A percentile compares a stretch with the other conserved stretches of the same genome.
Conservation (phyloP, 148 eudicot genomes). For the Cornus florida region DNA sequence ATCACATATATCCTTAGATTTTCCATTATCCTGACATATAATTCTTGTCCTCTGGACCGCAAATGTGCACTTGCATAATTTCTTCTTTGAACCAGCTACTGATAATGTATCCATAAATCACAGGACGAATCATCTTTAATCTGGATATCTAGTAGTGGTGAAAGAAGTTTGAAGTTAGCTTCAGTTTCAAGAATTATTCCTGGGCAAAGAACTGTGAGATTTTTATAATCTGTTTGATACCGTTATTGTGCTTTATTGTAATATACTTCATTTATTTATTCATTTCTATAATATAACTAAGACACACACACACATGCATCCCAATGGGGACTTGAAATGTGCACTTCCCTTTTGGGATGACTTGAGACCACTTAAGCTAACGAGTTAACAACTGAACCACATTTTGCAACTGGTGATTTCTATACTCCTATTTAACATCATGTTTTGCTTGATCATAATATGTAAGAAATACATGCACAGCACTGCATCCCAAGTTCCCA, state of each 20-base stretch:
- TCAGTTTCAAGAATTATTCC: constrained; percentile 76
- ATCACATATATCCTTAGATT: background rate
- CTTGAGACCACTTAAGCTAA: too few relatives aligned
- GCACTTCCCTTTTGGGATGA: too few relatives aligned
- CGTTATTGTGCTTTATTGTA: background rate
- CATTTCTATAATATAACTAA: too few relatives aligned
- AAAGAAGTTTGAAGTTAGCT: constrained; percentile 76
- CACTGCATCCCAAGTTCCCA: too few relatives aligned
- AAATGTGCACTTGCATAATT: background rate
- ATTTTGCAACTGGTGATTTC: background rate
- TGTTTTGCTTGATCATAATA: too few relatives aligned
- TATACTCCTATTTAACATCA: too few relatives aligned
- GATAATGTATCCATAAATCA: background rate
- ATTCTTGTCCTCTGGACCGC: background rate
- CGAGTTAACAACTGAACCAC: background rate
- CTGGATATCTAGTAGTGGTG: constrained; percentile 81
- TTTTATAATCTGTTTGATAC: background rate
- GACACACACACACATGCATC: too few relatives aligned
- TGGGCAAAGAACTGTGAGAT: constrained; percentile 96
- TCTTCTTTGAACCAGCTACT: background rate
- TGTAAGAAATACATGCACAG: too few relatives aligned
- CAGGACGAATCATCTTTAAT: constrained; percentile 88
- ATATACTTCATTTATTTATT: background rate
- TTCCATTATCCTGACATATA: background rate
- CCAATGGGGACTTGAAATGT: too few relatives aligned